phyloP scores from a whole-genome alignment of 1,284 basidiomycete species.

The Cerioporus squamosus region DNA sequence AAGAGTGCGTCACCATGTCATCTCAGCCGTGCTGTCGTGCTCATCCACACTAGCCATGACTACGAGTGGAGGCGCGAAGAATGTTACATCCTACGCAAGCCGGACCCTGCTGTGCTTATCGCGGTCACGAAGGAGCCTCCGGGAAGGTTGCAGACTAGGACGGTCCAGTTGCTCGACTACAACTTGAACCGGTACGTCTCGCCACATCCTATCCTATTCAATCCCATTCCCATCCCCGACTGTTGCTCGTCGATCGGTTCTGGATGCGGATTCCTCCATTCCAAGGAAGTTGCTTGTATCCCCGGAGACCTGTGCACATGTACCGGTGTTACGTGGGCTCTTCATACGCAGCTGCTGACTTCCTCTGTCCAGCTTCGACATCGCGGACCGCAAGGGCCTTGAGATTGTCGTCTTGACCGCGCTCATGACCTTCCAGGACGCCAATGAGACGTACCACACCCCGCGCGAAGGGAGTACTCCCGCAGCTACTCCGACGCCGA shows the following conservation, averaged over 20 bases:
- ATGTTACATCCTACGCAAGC: slow-evolving; percentile 81
- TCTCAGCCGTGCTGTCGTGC: not conserved
- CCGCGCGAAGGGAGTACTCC: slow-evolving; percentile 30
- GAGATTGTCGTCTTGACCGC: slow-evolving; percentile 81
- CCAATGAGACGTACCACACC: slow-evolving; percentile 60
- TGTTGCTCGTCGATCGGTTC: too few relatives aligned
- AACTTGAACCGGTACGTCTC: slow-evolving; percentile 45
- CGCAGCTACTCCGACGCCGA: slow-evolving; percentile 9
- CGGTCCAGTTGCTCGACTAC: slow-evolving; percentile 86
- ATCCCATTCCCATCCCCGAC: too few relatives aligned
- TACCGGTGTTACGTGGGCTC: not conserved
- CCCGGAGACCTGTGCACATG: too few relatives aligned
- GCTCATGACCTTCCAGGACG: slow-evolving; percentile 76
- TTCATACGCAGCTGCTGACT: not conserved
- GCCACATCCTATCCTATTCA: not conserved
- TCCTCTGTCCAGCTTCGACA: slow-evolving; percentile 63
- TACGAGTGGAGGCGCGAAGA: slow-evolving; percentile 86
- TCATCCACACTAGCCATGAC: slow-evolving; percentile 54
- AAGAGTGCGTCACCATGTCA: slow-evolving; percentile 58
- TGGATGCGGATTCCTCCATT: too few relatives aligned
- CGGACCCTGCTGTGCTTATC: slow-evolving; percentile 83
- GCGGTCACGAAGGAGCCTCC: slow-evolving; percentile 78
- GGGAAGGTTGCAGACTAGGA: slow-evolving; percentile 64
- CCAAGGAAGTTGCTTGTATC: too few relatives aligned
- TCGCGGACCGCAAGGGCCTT: slow-evolving; percentile 80